Percentiles rank a stretch among this genome's conserved stretches.
phyloP scores from a whole-genome alignment of 495 filamentous ascomycete genomes.

The Aspergillus asperescens region DNA sequence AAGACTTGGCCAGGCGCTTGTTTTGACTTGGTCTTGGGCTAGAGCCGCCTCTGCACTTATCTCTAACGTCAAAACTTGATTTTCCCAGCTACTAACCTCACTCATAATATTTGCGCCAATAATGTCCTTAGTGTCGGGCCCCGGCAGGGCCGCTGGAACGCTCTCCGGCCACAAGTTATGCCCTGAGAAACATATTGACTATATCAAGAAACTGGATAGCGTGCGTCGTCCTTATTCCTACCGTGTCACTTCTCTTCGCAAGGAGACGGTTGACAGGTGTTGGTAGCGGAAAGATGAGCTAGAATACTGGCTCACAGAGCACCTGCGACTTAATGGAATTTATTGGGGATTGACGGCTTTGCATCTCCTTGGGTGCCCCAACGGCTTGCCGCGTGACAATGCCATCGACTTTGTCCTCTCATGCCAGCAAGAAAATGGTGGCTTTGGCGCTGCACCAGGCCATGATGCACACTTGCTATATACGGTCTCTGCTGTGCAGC shows the following conservation, averaged over 20 bases:
- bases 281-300: slow-evolving; percentile 79
- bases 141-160: slow-evolving; percentile 49
- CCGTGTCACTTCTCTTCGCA: slow-evolving; percentile 19
- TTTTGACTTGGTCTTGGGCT: not conserved
- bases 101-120: not conserved
- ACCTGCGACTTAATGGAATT: slow-evolving; percentile 86
- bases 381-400: slow-evolving; percentile 72
- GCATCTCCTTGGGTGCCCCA: slow-evolving; percentile 73
- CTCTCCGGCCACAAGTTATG: slow-evolving; percentile 51
- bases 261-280: slow-evolving; percentile 33
- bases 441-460: slow-evolving; percentile 87
- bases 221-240: slow-evolving; percentile 44
- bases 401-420: slow-evolving; percentile 88
- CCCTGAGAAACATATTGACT: slow-evolving; percentile 78
- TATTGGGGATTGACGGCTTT: slow-evolving; percentile 95
- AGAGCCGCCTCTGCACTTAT: not conserved
- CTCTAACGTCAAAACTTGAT: not conserved
- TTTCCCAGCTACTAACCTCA: slow-evolving; percentile 4
- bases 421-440: slow-evolving; percentile 80
- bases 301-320: slow-evolving; percentile 96
- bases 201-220: slow-evolving; percentile 88
- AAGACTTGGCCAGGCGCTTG: slow-evolving; percentile 1
- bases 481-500: slow-evolving; percentile 89
- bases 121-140: slow-evolving; percentile 61
- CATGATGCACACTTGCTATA: slow-evolving; percentile 96